A percentile compares a stretch with the other conserved stretches of the same genome.
Conservation (phyloP, 1,139 yeast species). For the Geotrichum australiense region DNA sequence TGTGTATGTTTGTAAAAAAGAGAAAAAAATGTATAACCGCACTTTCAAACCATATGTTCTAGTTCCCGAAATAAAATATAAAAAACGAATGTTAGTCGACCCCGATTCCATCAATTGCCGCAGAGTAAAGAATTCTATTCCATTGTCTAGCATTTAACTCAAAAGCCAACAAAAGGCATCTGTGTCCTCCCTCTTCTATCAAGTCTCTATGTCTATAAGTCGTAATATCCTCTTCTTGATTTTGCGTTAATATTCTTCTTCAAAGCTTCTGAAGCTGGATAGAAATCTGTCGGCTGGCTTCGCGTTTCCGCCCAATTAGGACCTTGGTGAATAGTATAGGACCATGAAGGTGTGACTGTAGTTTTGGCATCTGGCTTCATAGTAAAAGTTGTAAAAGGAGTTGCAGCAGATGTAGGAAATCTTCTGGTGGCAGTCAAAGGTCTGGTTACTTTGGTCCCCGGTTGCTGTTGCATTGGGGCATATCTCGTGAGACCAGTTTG, state of each 20-base stretch:
- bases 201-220: slow-evolving; percentile 5
- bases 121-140: no score
- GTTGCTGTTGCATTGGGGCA: slow-evolving; percentile 92
- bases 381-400: slow-evolving; percentile 44
- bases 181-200: neutral
- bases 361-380: slow-evolving; percentile 40
- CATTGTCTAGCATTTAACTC: no score
- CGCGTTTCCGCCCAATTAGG: slow-evolving; percentile 49
- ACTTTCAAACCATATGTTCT: no score
- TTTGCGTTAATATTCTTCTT: slow-evolving; percentile 17
- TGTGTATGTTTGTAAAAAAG: no score
- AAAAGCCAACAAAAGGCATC: neutral
- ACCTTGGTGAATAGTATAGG: slow-evolving; percentile 57
- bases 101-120: no score
- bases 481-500: slow-evolving; percentile 71
- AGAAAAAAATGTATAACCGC: no score
- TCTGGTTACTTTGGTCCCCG: slow-evolving; percentile 56
- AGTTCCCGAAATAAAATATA: no score
- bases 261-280: slow-evolving; percentile 25
- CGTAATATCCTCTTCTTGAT: slow-evolving; percentile 15
- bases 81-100: no score
- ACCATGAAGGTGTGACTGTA: slow-evolving; percentile 79
- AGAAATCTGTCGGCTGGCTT: slow-evolving; percentile 26
- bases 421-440: slow-evolving; percentile 22
- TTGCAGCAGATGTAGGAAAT: slow-evolving; percentile 56